Percentiles rank a stretch among this genome's conserved stretches.
These are phyloP conservation scores for Sanguinoderma infundibulare DNA, from an alignment of 1,284 basidiomycete species.

Conservation along the genomic window DNA sequence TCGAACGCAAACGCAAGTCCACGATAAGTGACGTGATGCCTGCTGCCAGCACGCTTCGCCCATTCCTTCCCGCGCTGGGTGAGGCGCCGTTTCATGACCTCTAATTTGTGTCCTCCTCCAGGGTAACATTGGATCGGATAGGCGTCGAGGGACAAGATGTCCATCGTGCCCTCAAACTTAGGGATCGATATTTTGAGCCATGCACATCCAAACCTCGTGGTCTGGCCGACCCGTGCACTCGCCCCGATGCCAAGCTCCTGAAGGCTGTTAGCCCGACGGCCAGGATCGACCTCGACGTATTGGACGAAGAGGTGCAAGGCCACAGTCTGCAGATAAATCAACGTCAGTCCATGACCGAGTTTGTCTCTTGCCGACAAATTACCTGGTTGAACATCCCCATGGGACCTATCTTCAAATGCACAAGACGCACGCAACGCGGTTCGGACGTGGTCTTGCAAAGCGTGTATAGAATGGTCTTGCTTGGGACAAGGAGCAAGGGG, in stretches of 20 bases:
- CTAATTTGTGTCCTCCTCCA: constrained; percentile 39
- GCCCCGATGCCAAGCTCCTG: constrained; percentile 34
- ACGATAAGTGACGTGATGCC: constrained; percentile 59
- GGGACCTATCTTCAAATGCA: constrained; percentile 42
- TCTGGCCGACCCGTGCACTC: constrained; percentile 45
- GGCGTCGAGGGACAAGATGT: constrained; percentile 52
- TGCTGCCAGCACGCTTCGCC: constrained; percentile 48
- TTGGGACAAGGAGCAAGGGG: constrained; percentile 57
- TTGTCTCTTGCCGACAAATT: constrained; percentile 28
- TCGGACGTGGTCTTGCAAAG: constrained; percentile 57
- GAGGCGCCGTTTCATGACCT: constrained; percentile 44
- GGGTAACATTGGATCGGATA: constrained; percentile 59
- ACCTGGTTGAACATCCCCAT: constrained; percentile 27
- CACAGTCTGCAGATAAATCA: constrained; percentile 22
- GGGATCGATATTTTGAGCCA: constrained; percentile 45
- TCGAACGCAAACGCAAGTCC: constrained; percentile 38
- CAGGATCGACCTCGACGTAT: constrained; percentile 36
- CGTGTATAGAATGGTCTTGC: constrained; percentile 51
- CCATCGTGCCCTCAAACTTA: constrained; percentile 47
- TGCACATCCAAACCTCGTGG: constrained; percentile 42
- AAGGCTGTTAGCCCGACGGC: constrained; percentile 33
- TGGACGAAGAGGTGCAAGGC: constrained; percentile 34
- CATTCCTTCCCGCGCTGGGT: constrained; percentile 57
- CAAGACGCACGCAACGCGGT: constrained; percentile 51
- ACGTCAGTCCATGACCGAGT: constrained; percentile 28